A percentile compares a stretch with the other conserved stretches of the same genome.
These are phyloP conservation scores for Trichosporon faecale DNA, from an alignment of 1,284 basidiomycete species.

Conservation along the genomic window DNA sequence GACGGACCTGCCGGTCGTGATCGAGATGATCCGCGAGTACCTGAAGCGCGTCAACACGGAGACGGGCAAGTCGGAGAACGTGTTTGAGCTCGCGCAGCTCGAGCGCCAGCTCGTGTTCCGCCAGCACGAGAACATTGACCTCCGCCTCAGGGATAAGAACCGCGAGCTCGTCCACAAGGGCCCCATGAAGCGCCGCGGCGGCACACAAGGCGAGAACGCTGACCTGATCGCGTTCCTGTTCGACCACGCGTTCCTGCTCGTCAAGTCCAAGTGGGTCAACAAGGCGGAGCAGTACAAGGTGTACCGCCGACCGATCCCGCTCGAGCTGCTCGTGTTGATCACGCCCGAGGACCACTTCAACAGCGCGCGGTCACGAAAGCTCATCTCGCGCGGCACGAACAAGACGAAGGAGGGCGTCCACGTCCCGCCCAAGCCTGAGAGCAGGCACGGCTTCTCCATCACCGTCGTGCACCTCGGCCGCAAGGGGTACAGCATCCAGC, in stretches of 20 bases:
- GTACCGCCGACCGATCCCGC: slow-evolving; percentile 90
- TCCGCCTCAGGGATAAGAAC: slow-evolving; percentile 79
- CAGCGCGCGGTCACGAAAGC: slow-evolving; percentile 47
- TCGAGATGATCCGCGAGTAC: slow-evolving; percentile 77
- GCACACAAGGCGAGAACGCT: slow-evolving; percentile 68
- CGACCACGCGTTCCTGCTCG: slow-evolving; percentile 94
- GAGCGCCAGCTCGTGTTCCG: slow-evolving; percentile 83
- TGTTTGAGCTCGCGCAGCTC: slow-evolving; percentile 86
- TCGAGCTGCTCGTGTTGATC: slow-evolving; percentile 84
- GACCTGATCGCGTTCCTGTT: slow-evolving; percentile 94
- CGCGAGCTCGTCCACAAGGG: slow-evolving; percentile 93
- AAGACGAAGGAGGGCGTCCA: slow-evolving; percentile 28
- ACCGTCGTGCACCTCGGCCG: slow-evolving; percentile 91
- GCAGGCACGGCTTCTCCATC: slow-evolving; percentile 85
- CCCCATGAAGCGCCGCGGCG: slow-evolving; percentile 83
- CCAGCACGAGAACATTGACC: slow-evolving; percentile 79
- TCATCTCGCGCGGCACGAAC: slow-evolving; percentile 33
- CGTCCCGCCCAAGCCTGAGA: slow-evolving; percentile 59
- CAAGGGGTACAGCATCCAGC: slow-evolving; percentile 85
- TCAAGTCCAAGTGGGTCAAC: slow-evolving; percentile 79
- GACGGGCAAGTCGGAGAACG: slow-evolving; percentile 86
- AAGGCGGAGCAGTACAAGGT: slow-evolving; percentile 93
- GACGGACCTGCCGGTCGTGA: slow-evolving; percentile 69
- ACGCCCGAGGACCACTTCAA: slow-evolving; percentile 67
- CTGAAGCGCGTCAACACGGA: slow-evolving; percentile 85